Evolutionary conservation across 129 eudicot genomes (phyloP).

Genomic region (Kitagawia praeruptora): DNA sequence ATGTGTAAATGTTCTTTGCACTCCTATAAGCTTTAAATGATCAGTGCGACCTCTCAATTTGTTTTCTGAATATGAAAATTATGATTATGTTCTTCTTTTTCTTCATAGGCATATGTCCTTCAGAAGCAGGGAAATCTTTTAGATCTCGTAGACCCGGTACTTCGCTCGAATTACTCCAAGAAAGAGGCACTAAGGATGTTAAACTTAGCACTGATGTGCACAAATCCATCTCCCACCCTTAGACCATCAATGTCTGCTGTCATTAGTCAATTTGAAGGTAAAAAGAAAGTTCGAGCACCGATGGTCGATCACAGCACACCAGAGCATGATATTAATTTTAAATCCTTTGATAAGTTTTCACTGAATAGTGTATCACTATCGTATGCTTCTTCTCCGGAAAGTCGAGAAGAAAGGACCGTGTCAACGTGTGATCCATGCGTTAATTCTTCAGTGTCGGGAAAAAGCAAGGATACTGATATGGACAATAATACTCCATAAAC

Average conservation of each 20-base stretch:
- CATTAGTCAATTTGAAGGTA: constrained; percentile 24
- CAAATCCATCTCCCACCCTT: constrained; percentile 25
- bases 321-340: constrained; percentile 5
- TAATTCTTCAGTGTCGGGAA: constrained; percentile 12
- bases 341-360: constrained; percentile 19
- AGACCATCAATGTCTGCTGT: constrained; percentile 34
- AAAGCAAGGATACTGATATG: constrained; percentile 17
- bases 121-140: constrained; percentile 22
- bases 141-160: constrained; percentile 30
- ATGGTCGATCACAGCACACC: constrained; percentile 5
- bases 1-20: not conserved
- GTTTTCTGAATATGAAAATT: not conserved
- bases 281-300: constrained; percentile 16
- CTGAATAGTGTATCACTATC: constrained; percentile 12
- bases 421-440: constrained; percentile 23
- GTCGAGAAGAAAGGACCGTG: constrained; percentile 12
- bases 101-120: constrained; percentile 20
- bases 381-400: constrained; percentile 4
- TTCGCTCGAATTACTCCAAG: constrained; percentile 16
- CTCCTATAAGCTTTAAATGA: not conserved
- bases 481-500: not conserved
- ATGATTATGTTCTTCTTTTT: not conserved
- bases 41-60: not conserved
- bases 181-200: constrained; percentile 20
- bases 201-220: constrained; percentile 20